Evolutionary conservation across 306 rosid species (phyloP).

Genomic region (Hippophae tibetana): DNA sequence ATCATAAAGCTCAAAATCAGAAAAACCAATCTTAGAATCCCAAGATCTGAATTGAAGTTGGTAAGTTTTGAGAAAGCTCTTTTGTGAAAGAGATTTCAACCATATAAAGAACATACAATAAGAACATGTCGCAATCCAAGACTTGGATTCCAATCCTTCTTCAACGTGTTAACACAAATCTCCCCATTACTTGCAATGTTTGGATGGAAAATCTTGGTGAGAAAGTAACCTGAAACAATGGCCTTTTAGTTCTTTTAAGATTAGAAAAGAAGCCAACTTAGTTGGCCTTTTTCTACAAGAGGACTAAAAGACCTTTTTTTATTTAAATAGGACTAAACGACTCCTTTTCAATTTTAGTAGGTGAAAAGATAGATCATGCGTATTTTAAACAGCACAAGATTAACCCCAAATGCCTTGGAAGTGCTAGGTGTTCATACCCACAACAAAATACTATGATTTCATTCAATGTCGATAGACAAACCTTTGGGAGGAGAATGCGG

Average conservation of each 20-base stretch:
- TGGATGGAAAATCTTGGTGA: slow-evolving; percentile 91
- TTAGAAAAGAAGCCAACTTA: too few relatives aligned
- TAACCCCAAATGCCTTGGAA: too few relatives aligned
- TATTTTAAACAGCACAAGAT: too few relatives aligned
- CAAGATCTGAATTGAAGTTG: slow-evolving; percentile 1
- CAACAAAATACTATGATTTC: background rate
- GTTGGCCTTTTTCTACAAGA: too few relatives aligned
- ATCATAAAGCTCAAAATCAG: slow-evolving; percentile 7
- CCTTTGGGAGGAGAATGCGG: slow-evolving; percentile 97
- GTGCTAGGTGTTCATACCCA: background rate
- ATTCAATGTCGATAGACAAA: slow-evolving; percentile 13
- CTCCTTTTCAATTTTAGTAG: too few relatives aligned
- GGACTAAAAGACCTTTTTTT: too few relatives aligned
- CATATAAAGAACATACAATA: slow-evolving; percentile 40
- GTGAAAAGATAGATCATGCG: too few relatives aligned
- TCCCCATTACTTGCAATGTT: slow-evolving; percentile 84
- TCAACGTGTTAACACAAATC: slow-evolving; percentile 94
- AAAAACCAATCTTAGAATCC: slow-evolving; percentile 1
- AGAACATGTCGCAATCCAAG: slow-evolving; percentile 92
- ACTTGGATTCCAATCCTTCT: slow-evolving; percentile 97
- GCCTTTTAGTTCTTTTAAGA: too few relatives aligned
- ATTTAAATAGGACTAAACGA: too few relatives aligned
- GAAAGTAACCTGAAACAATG: slow-evolving; percentile 62
- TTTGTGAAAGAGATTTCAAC: background rate
- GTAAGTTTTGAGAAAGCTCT: background rate